Evolutionary conservation across 2,329 filamentous ascomycete species (phyloP).

Genomic region (Colletotrichum cereale): DNA sequence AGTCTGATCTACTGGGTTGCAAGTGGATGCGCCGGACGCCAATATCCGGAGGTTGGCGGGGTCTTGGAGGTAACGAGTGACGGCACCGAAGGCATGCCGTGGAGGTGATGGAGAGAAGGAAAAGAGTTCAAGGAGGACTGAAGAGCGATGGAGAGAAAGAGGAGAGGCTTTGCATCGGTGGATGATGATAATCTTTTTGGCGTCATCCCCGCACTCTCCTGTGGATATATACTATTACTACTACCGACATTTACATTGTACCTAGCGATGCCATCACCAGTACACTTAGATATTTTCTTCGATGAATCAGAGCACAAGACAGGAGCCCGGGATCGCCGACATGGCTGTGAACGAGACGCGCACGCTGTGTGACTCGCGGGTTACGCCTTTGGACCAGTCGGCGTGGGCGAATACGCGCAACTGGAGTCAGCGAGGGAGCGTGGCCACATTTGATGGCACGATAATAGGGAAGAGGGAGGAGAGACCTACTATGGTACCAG

Average conservation of each 20-base stretch:
- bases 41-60: slow-evolving; percentile 17
- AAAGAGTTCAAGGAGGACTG: not conserved
- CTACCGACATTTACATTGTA: slow-evolving; percentile 40
- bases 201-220: slow-evolving; percentile 36
- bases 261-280: slow-evolving; percentile 39
- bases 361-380: too few relatives aligned
- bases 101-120: slow-evolving; percentile 1
- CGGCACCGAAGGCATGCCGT: slow-evolving; percentile 16
- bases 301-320: slow-evolving; percentile 29
- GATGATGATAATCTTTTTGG: slow-evolving; percentile 40
- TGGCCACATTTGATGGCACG: too few relatives aligned
- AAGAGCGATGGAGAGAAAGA: slow-evolving; percentile 9
- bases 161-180: slow-evolving; percentile 27
- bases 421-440: too few relatives aligned
- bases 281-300: slow-evolving; percentile 36
- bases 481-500: too few relatives aligned
- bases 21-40: slow-evolving; percentile 38
- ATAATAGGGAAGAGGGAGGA: too few relatives aligned
- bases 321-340: slow-evolving; percentile 14
- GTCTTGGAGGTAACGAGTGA: slow-evolving; percentile 6
- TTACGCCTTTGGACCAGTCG: too few relatives aligned
- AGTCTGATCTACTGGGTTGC: slow-evolving; percentile 30
- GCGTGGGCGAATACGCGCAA: too few relatives aligned
- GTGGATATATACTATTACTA: slow-evolving; percentile 40
- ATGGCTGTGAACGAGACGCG: too few relatives aligned